These are phyloP conservation scores for Volvox africanus DNA, from an alignment of 139 green algal species.

Conservation along the genomic window DNA sequence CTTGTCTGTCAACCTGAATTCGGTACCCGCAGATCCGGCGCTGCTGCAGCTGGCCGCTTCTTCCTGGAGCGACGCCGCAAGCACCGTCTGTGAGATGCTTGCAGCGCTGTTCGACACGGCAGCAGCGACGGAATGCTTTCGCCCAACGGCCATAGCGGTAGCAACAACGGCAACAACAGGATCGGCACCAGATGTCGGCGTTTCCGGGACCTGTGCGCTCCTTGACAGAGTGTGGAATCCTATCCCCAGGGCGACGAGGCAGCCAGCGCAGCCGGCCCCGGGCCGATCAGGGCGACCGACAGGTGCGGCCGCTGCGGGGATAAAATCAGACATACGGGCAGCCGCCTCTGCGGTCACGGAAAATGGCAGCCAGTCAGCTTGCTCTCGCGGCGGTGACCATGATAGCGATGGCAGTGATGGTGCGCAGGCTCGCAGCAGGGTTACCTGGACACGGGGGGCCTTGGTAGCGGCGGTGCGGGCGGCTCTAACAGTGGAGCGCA, in stretches of 20 bases:
- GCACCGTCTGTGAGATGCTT: slow-evolving; percentile 24
- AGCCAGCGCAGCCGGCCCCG: too few species aligned
- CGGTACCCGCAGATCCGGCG: slow-evolving; percentile 4
- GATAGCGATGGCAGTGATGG: not conserved
- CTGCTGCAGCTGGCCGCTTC: slow-evolving; percentile 24
- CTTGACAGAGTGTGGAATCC: too few species aligned
- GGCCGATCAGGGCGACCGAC: too few species aligned
- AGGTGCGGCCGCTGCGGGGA: not conserved
- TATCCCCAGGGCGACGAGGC: not conserved
- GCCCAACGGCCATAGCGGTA: not conserved
- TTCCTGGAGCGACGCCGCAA: slow-evolving; percentile 39
- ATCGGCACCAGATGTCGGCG: not conserved
- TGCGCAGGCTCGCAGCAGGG: not conserved
- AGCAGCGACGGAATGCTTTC: not conserved
- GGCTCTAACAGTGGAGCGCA: not conserved
- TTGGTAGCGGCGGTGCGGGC: not conserved
- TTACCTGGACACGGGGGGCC: not conserved
- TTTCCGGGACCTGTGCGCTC: too few species aligned
- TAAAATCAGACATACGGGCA: not conserved
- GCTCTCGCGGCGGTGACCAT: not conserved
- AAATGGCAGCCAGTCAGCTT: not conserved
- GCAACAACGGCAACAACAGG: not conserved
- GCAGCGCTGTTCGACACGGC: not conserved
- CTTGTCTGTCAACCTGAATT: too few species aligned
- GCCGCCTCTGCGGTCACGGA: not conserved